These are phyloP conservation scores for Colletotrichum sp. DNA, from an alignment of 2,329 filamentous ascomycete species.

Conservation along the genomic window DNA sequence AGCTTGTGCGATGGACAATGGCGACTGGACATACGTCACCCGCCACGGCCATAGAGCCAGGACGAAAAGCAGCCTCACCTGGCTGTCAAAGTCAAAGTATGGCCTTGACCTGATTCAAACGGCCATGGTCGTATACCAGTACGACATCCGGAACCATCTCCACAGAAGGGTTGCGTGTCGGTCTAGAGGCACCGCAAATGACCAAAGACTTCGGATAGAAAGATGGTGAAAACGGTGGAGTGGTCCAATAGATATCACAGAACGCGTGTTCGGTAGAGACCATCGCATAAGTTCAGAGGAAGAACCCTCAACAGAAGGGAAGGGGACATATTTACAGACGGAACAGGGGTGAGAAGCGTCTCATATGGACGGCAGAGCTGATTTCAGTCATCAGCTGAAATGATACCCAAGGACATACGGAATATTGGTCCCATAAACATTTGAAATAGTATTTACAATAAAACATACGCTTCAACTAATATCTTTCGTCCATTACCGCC, in stretches of 20 bases:
- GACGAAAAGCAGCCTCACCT: not conserved
- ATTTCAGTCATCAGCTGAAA: not conserved
- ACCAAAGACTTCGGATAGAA: no score
- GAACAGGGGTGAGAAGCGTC: not conserved
- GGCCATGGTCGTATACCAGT: not conserved
- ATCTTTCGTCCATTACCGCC: not conserved
- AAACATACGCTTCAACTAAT: not conserved
- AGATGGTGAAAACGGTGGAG: no score
- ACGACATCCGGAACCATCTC: not conserved
- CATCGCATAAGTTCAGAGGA: not conserved
- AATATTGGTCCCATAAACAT: not conserved
- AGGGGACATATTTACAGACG: not conserved
- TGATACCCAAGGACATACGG: conserved; percentile 3
- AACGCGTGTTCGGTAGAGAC: not conserved
- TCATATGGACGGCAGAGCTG: not conserved
- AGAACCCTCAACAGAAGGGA: not conserved
- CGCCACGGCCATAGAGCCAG: not conserved
- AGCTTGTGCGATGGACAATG: not conserved
- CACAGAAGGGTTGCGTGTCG: not conserved
- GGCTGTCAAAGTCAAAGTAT: not conserved
- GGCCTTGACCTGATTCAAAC: not conserved
- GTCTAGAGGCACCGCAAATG: fast-evolving
- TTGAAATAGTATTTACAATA: not conserved
- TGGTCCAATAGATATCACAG: not conserved
- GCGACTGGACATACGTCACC: not conserved